phyloP scores from a whole-genome alignment of 106 monocot species.

The Iris macrosiphon region DNA sequence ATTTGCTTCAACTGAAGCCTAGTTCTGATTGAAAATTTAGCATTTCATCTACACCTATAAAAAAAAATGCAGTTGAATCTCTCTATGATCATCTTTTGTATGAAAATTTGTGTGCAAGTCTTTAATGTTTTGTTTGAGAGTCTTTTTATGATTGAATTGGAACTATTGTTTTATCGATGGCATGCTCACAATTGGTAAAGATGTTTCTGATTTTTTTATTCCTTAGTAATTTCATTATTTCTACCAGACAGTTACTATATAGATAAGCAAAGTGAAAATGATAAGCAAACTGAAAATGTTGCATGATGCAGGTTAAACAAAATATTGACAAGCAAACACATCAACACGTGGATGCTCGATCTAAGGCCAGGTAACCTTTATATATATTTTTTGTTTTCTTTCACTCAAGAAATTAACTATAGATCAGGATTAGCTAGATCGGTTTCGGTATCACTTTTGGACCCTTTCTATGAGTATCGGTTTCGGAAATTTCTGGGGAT shows the following conservation, averaged over 20 bases:
- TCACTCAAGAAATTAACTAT: too few species aligned
- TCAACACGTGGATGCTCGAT: constrained; percentile 59
- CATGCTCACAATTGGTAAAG: background rate
- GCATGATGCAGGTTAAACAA: constrained; percentile 28
- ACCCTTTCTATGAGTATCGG: too few species aligned
- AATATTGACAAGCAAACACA: constrained; percentile 33
- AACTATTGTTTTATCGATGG: background rate
- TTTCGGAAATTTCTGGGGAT: too few species aligned
- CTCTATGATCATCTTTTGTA: too few species aligned
- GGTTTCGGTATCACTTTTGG: too few species aligned
- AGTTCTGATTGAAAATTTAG: too few species aligned
- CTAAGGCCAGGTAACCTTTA: constrained; percentile 41
- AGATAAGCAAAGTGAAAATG: background rate
- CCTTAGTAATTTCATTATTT: background rate
- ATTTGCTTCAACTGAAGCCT: too few species aligned
- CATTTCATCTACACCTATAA: too few species aligned
- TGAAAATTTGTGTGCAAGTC: too few species aligned
- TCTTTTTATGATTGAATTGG: background rate
- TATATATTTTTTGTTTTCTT: background rate
- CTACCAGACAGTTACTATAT: background rate
- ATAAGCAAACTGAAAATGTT: background rate
- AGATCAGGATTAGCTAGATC: too few species aligned
- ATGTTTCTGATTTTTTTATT: background rate
- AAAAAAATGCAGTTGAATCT: too few species aligned
- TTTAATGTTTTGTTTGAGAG: too few species aligned